Evolutionary conservation across 1,284 basidiomycete species (phyloP).

Genomic region (Ceratobasidium sp.): DNA sequence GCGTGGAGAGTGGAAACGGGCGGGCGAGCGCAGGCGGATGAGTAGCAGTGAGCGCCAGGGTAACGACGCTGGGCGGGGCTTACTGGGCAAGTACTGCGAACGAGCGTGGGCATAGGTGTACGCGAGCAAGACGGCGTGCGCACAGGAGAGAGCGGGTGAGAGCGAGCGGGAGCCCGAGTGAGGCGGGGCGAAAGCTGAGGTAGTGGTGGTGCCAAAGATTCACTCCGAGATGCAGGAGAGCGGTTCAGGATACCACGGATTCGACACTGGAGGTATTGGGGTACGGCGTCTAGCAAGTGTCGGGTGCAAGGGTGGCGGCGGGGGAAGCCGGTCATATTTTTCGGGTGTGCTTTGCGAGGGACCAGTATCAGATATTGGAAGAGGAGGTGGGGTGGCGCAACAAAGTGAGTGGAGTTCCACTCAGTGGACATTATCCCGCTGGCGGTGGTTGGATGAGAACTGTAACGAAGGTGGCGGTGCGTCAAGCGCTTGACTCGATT

Average conservation of each 20-base stretch:
- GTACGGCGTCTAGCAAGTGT: slow-evolving; percentile 17
- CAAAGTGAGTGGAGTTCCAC: too few relatives aligned
- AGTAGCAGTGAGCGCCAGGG: too few relatives aligned
- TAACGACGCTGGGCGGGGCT: too few relatives aligned
- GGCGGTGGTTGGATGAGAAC: slow-evolving; percentile 1
- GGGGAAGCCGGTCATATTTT: slow-evolving; percentile 19
- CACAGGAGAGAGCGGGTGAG: too few relatives aligned
- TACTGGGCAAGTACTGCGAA: too few relatives aligned
- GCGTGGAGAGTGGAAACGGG: too few relatives aligned
- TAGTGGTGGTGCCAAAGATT: slow-evolving; percentile 7
- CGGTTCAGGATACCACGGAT: slow-evolving; percentile 13
- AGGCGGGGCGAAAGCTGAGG: too few relatives aligned
- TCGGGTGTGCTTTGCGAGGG: not conserved
- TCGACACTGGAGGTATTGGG: slow-evolving; percentile 11
- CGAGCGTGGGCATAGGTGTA: too few relatives aligned
- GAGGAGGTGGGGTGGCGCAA: slow-evolving; percentile 12
- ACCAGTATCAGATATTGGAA: not conserved
- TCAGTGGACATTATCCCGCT: slow-evolving; percentile 16
- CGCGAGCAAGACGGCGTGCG: too few relatives aligned
- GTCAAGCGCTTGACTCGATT: not conserved
- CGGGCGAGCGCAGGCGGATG: too few relatives aligned
- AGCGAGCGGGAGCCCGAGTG: too few relatives aligned
- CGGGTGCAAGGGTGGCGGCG: slow-evolving; percentile 29
- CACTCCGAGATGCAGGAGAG: slow-evolving; percentile 2
- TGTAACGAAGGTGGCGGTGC: too few relatives aligned